These are phyloP conservation scores for Moesziomyces sp. DNA, from an alignment of 1,284 basidiomycete genomes.

Conservation along the genomic window DNA sequence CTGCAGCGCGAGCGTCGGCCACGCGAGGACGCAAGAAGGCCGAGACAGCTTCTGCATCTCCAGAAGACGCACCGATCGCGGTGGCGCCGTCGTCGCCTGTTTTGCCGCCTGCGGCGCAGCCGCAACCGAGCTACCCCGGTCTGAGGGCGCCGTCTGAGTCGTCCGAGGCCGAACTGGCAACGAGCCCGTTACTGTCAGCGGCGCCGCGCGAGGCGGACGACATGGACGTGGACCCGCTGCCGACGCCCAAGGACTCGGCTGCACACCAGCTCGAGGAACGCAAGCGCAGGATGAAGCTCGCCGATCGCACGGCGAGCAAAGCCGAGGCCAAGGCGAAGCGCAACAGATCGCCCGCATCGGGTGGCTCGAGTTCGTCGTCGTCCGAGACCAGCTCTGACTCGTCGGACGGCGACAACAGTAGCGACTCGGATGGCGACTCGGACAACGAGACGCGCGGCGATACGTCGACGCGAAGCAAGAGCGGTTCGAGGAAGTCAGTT, in stretches of 20 bases:
- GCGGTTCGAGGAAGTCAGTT: conserved; percentile 1
- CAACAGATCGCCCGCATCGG: conserved; percentile 1
- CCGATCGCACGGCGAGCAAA: conserved; percentile 9
- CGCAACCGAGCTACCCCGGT: not conserved
- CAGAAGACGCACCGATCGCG: conserved; percentile 16
- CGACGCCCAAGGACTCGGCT: conserved; percentile 4
- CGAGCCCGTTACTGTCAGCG: conserved; percentile 43
- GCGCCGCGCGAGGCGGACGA: conserved; percentile 27
- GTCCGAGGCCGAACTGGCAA: conserved; percentile 44
- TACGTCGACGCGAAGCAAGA: not conserved
- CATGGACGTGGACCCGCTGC: conserved; percentile 35
- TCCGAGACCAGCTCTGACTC: conserved; percentile 47
- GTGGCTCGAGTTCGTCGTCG: conserved; percentile 16
- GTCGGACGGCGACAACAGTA: conserved; percentile 24
- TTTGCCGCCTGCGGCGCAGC: conserved; percentile 4
- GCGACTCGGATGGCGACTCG: conserved; percentile 18
- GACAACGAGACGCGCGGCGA: conserved; percentile 9
- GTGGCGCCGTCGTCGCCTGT: conserved; percentile 29
- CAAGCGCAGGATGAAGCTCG: conserved; percentile 26
- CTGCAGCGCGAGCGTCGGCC: conserved; percentile 4
- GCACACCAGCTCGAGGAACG: conserved; percentile 38
- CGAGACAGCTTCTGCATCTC: not conserved
- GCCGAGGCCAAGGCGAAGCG: conserved; percentile 5
- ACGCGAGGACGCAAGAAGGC: conserved; percentile 14
- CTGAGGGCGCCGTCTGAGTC: conserved; percentile 32